Conservation (phyloP, 768 basidiomycete species). For the Lentinus brumalis region DNA sequence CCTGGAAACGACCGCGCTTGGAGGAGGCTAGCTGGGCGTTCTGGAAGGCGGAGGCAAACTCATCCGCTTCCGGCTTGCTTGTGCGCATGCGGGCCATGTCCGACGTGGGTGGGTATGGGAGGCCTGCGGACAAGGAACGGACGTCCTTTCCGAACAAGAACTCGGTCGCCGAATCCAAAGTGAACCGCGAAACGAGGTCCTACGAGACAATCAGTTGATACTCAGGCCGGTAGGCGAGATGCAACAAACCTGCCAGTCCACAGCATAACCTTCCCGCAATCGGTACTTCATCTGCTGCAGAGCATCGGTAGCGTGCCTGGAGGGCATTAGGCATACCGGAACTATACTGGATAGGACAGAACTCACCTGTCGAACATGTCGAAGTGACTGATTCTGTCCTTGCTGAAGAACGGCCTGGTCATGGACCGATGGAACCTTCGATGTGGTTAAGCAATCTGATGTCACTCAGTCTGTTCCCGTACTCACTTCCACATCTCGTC, state of each 20-base stretch:
- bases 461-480: no score
- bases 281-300: constrained; percentile 36
- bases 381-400: constrained; percentile 42
- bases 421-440: constrained; percentile 44
- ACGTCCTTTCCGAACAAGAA: constrained; percentile 46
- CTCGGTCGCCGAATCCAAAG: constrained; percentile 20
- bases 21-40: constrained; percentile 37
- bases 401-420: constrained; percentile 46
- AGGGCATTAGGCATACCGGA: no score
- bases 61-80: constrained; percentile 33
- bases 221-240: not conserved
- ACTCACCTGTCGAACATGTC: constrained; percentile 38
- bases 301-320: constrained; percentile 34
- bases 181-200: constrained; percentile 38
- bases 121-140: constrained; percentile 36
- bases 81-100: constrained; percentile 21
- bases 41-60: constrained; percentile 43
- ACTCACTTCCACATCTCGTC: constrained; percentile 42
- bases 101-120: constrained; percentile 41
- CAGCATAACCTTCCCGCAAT: constrained; percentile 36
- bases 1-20: constrained; percentile 38
- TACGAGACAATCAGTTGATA: constrained; percentile 16
- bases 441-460: not conserved
- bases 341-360: not conserved
- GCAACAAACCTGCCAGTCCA: constrained; percentile 42